Conservation (phyloP, 106 monocot species). For the Triglochin maritima region DNA sequence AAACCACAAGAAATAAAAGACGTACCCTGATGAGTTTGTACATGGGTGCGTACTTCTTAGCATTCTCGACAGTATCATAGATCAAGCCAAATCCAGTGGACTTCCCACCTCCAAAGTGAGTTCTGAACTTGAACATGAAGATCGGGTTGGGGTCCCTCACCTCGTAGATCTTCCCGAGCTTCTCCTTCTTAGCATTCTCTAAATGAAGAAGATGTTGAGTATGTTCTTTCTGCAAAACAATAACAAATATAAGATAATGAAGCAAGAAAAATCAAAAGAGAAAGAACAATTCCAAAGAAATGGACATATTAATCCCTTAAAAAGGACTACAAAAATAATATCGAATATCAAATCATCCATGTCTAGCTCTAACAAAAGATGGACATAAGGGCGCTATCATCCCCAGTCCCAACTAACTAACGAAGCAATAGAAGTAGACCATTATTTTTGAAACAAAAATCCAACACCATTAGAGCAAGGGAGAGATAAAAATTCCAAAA, state of each 20-base stretch:
- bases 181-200: constrained; percentile 32
- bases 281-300: background rate
- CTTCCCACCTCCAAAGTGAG: constrained; percentile 80
- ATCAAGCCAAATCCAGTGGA: constrained; percentile 80
- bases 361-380: too few species aligned
- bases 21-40: constrained; percentile 72
- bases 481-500: too few species aligned
- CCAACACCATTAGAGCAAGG: too few species aligned
- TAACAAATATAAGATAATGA: too few species aligned
- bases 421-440: too few species aligned
- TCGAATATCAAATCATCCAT: too few species aligned
- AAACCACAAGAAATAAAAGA: background rate
- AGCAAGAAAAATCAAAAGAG: too few species aligned
- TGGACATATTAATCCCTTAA: background rate
- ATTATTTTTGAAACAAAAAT: too few species aligned
- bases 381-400: too few species aligned
- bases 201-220: background rate
- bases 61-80: constrained; percentile 60
- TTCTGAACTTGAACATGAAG: constrained; percentile 77
- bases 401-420: too few species aligned
- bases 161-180: constrained; percentile 50
- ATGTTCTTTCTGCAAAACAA: constrained; percentile 18
- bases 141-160: constrained; percentile 71
- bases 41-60: constrained; percentile 78
- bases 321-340: too few species aligned